Percentiles rank a stretch among this genome's conserved stretches.
Conservation (phyloP, 176 grass and related monocot species). For the Triticum aestivum region IWGSC_CS_RefSeq_v2.1 NC_057809.1:588999605-589000104, state of each 20-base stretch:
- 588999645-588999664: not conserved
- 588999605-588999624: slow-evolving; percentile 30
- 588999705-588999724: slow-evolving; percentile 5
- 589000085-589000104: too few relatives aligned
- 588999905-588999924: slow-evolving; percentile 18
- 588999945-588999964: too few relatives aligned
- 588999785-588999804: not conserved
- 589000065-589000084: too few relatives aligned
- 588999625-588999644: not conserved
- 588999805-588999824: slow-evolving; percentile 4
- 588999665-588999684: slow-evolving; percentile 15
- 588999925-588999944: not conserved
- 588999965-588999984: too few relatives aligned
- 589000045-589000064: too few relatives aligned
- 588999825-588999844: not conserved
- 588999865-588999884: slow-evolving; percentile 25
- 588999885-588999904: not conserved
- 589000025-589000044: too few relatives aligned
- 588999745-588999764: not conserved
- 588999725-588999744: not conserved
- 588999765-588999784: not conserved
- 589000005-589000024: too few relatives aligned
- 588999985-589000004: too few relatives aligned
- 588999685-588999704: slow-evolving; percentile 44
- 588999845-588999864: not conserved